Base-by-base conservation (phyloP, 192 early-diverging fungal genomes). In the Coemansia furcata region DNA sequence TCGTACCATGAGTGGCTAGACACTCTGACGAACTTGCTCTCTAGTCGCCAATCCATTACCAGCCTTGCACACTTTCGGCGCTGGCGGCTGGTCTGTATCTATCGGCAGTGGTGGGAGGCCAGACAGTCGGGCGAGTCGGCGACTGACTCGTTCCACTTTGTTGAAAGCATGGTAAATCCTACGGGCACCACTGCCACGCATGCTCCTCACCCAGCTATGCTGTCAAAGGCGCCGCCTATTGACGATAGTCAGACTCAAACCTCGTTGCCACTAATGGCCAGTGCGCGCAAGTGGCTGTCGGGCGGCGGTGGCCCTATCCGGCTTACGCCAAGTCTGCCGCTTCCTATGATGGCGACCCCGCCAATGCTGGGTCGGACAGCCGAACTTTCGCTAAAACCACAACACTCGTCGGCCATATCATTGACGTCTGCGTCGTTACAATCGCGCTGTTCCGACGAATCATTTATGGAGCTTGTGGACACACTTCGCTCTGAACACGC, bases 101-200 rank as follows among this genome's bases (percentile, higher is more conserved):
- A 49, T 47, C 72, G 81, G 8, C 75, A 76, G 58, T 78, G 76
- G 81, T 83, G 81, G 81, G 71, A 68, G 40, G 66, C 73, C 0
- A 73, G 74, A 26, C 43, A 68, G 23, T 68, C 80, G 44, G 63
- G 71, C 15, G 74, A 82, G 44, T 67, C 74, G 10, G 80, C 80
- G 0, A 82, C 80, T 29, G 74, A 77, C 3, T 65, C 74, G 9
- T 52, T 82, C 32, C 26, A 38, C 37, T 68, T 71, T 33, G 66
- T 82, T 15, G 80, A 82, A 42, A 19, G 44, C 11, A 26, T 39
- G 55, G 15, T 58, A 0, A 11, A 58, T 15, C n/a, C 32, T 29
- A 6, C 54, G 21, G 32, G 15, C 29, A 30, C 30, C 15, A 15
- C 9, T 36, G 35, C n/a, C n/a, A 33, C 33, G 32, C 33, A 32